These are phyloP conservation scores for Pulicaria dysenterica DNA, from an alignment of 129 eudicot genomes.

Conservation along the genomic window DNA sequence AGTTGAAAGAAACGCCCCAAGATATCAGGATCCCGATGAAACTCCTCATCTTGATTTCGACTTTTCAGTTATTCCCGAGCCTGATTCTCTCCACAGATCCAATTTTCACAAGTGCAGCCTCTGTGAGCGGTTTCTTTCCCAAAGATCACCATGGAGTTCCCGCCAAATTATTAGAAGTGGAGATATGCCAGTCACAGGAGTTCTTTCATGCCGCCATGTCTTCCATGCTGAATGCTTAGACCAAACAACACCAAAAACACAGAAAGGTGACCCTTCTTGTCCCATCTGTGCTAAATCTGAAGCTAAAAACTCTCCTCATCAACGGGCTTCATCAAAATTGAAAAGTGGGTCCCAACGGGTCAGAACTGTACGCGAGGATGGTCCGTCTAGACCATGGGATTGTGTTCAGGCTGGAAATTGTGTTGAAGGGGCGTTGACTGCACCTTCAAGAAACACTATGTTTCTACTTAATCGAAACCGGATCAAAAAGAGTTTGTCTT, in stretches of 20 bases:
- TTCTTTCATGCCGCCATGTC: constrained; percentile 81
- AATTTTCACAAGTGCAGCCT: constrained; percentile 56
- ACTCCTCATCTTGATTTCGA: constrained; percentile 46
- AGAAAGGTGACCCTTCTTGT: constrained; percentile 81
- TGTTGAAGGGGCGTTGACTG: constrained; percentile 76
- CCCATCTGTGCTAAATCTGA: constrained; percentile 64
- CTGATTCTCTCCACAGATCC: constrained; percentile 37
- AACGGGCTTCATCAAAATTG: constrained; percentile 45
- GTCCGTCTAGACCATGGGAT: constrained; percentile 70
- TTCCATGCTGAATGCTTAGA: constrained; percentile 95
- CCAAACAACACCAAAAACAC: constrained; percentile 73
- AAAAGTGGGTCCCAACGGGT: constrained; percentile 50
- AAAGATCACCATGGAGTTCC: constrained; percentile 83
- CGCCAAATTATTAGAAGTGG: constrained; percentile 71
- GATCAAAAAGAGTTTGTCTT: constrained; percentile 49
- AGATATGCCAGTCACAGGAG: constrained; percentile 84
- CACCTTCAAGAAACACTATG: constrained; percentile 57
- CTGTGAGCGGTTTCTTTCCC: constrained; percentile 74
- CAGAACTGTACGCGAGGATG: constrained; percentile 63
- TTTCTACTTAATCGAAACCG: constrained; percentile 57
- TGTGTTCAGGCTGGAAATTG: constrained; percentile 76
- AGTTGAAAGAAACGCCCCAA: constrained; percentile 45
- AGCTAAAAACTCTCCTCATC: constrained; percentile 48
- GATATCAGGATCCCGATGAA: constrained; percentile 40
- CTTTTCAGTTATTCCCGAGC: constrained; percentile 53